Evolutionary conservation across 257 asterid genomes (phyloP).

Genomic region (Sherardia arvensis): DNA sequence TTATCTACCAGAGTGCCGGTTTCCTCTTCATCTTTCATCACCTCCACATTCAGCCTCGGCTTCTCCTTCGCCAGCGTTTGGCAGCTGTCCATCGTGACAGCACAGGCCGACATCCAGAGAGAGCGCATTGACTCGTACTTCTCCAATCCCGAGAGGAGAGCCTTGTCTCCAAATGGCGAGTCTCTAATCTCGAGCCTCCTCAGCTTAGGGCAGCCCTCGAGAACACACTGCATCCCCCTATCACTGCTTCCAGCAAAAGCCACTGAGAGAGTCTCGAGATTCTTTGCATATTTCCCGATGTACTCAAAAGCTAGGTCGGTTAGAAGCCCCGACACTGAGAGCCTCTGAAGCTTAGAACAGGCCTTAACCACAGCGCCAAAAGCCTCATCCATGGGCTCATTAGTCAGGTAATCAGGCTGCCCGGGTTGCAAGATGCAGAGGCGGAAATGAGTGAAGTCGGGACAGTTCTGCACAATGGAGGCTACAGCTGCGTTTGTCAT

Average conservation of each 20-base stretch:
- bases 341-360: slow-evolving; percentile 66
- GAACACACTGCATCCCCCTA: slow-evolving; percentile 66
- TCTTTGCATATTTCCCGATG: slow-evolving; percentile 68
- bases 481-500: slow-evolving; percentile 88
- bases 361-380: slow-evolving; percentile 76
- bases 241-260: slow-evolving; percentile 84
- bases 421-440: slow-evolving; percentile 78
- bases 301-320: slow-evolving; percentile 72
- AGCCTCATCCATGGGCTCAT: slow-evolving; percentile 85
- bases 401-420: slow-evolving; percentile 61
- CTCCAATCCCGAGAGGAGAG: slow-evolving; percentile 51
- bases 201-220: slow-evolving; percentile 69
- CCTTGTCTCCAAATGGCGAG: slow-evolving; percentile 69
- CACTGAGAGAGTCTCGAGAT: slow-evolving; percentile 75
- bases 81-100: slow-evolving; percentile 57
- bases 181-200: slow-evolving; percentile 88
- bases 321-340: slow-evolving; percentile 64
- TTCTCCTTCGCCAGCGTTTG: slow-evolving; percentile 46
- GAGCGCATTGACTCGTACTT: slow-evolving; percentile 75
- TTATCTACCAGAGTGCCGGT: slow-evolving; percentile 32
- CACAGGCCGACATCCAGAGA: slow-evolving; percentile 80
- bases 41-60: slow-evolving; percentile 78
- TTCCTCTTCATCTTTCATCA: slow-evolving; percentile 41
- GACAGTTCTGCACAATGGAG: slow-evolving; percentile 59
- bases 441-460: slow-evolving; percentile 82